Conservation (phyloP, 331 rosid genomes). For the Malus hybrid region DNA sequence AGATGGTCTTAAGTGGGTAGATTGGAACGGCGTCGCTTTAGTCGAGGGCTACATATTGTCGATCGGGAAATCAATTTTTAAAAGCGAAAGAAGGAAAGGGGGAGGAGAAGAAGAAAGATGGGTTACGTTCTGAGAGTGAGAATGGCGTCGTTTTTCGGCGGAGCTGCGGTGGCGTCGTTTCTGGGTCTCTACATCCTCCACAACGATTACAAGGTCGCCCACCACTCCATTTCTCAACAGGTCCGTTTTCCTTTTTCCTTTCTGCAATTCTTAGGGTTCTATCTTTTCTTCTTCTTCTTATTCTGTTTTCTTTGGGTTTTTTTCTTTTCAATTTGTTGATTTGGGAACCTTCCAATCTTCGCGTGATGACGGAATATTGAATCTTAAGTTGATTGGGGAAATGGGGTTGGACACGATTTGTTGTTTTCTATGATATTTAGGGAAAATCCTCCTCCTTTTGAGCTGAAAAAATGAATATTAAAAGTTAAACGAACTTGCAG, state of each 20-base stretch:
- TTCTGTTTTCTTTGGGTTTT: no score
- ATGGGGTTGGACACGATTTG: background rate
- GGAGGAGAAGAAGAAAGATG: conserved; percentile 35
- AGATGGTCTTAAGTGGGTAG: background rate
- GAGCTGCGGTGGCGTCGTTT: conserved; percentile 81
- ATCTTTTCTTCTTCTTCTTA: no score
- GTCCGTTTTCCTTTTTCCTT: conserved; percentile 18
- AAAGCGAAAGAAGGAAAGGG: background rate
- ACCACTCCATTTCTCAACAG: conserved; percentile 60
- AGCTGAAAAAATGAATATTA: background rate
- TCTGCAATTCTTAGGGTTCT: background rate
- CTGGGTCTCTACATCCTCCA: conserved; percentile 68
- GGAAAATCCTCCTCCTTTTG: background rate
- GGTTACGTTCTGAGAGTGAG: conserved; percentile 82
- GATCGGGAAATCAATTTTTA: background rate
- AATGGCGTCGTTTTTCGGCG: conserved; percentile 81
- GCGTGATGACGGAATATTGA: background rate
- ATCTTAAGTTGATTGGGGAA: background rate
- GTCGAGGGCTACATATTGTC: background rate
- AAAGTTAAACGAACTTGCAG: background rate
- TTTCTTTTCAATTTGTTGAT: background rate
- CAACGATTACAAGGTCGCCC: conserved; percentile 74
- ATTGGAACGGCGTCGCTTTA: conserved; percentile 17
- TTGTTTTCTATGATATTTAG: background rate
- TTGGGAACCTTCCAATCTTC: background rate